Conservation (phyloP, 371 early-diverging fungal species). For the Dichotomocladium elegans region DNA sequence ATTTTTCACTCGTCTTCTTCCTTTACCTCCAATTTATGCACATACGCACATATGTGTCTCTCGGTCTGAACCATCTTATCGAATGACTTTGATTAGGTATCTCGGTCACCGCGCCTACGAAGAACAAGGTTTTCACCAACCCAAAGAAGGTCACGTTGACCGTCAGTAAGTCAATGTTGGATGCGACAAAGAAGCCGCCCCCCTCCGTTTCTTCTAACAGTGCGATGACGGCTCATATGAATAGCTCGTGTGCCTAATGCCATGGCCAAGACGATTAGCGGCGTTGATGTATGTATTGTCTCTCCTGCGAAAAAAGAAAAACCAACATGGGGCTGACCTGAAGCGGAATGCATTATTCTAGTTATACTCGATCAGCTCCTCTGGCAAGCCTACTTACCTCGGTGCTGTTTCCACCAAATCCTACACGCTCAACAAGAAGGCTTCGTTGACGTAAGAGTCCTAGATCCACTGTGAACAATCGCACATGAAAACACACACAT, state of each 20-base stretch:
- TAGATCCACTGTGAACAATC: background rate
- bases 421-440: slow-evolving; percentile 14
- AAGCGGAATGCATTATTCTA: too few relatives aligned
- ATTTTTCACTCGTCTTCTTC: background rate
- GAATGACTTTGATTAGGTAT: slow-evolving; percentile 4
- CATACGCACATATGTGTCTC: too few relatives aligned
- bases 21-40: background rate
- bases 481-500: background rate
- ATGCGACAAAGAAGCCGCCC: background rate
- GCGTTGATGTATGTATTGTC: slow-evolving; percentile 15
- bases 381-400: slow-evolving; percentile 14
- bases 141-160: slow-evolving; percentile 14
- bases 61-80: background rate
- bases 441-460: slow-evolving; percentile 4
- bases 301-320: background rate
- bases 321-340: background rate
- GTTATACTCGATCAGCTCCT: slow-evolving; percentile 10
- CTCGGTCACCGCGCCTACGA: slow-evolving; percentile 13
- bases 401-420: slow-evolving; percentile 14
- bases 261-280: slow-evolving; percentile 11
- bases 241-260: slow-evolving; percentile 13
- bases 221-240: too few relatives aligned
- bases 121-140: slow-evolving; percentile 14
- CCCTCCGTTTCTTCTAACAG: background rate
- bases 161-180: slow-evolving; percentile 14